A percentile compares a stretch with the other conserved stretches of the same genome.
Evolutionary conservation across 2,329 filamentous ascomycete genomes (phyloP).

Genomic region (Pseudocercospora fuligena): DNA sequence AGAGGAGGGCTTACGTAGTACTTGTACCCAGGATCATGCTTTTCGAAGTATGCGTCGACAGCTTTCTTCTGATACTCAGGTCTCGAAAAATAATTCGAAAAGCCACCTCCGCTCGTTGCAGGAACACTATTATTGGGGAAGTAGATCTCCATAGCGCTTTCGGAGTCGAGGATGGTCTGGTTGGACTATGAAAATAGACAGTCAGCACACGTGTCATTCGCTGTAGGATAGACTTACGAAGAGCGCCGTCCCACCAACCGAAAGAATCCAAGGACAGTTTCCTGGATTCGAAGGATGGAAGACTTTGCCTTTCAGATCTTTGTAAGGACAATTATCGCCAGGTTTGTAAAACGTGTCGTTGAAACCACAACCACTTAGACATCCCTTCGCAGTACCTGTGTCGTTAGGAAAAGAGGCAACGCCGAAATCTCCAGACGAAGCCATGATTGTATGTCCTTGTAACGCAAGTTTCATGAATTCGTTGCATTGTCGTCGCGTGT

Average conservation of each 20-base stretch:
- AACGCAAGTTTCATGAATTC: slow-evolving; percentile 53
- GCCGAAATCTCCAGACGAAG: slow-evolving; percentile 30
- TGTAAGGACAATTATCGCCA: slow-evolving; percentile 5
- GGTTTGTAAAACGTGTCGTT: slow-evolving; percentile 32
- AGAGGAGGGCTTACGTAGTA: slow-evolving; percentile 23
- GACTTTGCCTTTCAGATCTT: not conserved
- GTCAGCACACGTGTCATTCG: not conserved
- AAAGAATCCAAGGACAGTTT: slow-evolving; percentile 40
- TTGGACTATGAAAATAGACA: slow-evolving; percentile 10
- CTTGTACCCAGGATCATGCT: slow-evolving; percentile 31
- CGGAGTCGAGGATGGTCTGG: slow-evolving; percentile 35
- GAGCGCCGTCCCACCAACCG: slow-evolving; percentile 48
- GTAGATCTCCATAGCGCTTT: slow-evolving; percentile 23
- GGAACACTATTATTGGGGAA: slow-evolving; percentile 4
- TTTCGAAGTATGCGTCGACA: slow-evolving; percentile 41
- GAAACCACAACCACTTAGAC: slow-evolving; percentile 27
- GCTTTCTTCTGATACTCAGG: slow-evolving; percentile 50
- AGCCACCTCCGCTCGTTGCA: slow-evolving; percentile 24
- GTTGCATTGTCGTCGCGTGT: slow-evolving; percentile 52
- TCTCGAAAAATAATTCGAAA: slow-evolving; percentile 41
- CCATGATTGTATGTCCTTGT: slow-evolving; percentile 51
- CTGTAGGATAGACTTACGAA: slow-evolving; percentile 27
- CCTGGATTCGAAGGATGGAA: slow-evolving; percentile 30
- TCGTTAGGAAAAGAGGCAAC: slow-evolving; percentile 35
- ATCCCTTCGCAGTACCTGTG: slow-evolving; percentile 42